These are phyloP conservation scores for Penicillium freii DNA, from an alignment of 2,329 filamentous ascomycete genomes.

Conservation along the genomic window DNA sequence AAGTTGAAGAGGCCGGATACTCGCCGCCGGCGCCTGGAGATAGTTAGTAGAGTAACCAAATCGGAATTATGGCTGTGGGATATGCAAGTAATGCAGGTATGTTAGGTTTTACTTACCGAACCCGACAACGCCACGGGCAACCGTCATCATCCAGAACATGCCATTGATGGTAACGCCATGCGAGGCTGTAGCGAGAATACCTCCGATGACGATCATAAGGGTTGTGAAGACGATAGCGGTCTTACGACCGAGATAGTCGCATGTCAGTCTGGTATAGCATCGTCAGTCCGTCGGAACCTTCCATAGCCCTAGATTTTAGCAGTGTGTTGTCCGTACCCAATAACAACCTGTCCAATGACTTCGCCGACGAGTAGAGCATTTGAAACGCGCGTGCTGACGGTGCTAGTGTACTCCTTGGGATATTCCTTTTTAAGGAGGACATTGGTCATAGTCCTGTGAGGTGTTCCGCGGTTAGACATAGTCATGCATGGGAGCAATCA, in stretches of 20 bases:
- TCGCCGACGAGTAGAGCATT: slow-evolving; percentile 32
- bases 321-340: slow-evolving; percentile 20
- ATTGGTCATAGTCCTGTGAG: slow-evolving; percentile 30
- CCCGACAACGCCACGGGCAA: slow-evolving; percentile 50
- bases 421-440: slow-evolving; percentile 30
- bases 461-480: neutral
- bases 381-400: slow-evolving; percentile 31
- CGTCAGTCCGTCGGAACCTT: neutral
- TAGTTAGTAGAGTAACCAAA: neutral
- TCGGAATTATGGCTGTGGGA: neutral
- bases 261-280: slow-evolving; percentile 32
- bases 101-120: slow-evolving; percentile 35
- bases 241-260: slow-evolving; percentile 49
- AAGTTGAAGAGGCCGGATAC: slow-evolving; percentile 50
- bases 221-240: slow-evolving; percentile 49
- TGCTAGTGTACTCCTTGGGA: slow-evolving; percentile 25
- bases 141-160: slow-evolving; percentile 56
- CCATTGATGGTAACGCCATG: slow-evolving; percentile 47
- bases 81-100: neutral
- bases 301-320: neutral
- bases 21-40: slow-evolving; percentile 42
- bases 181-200: slow-evolving; percentile 47
- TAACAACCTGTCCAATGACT: slow-evolving; percentile 27
- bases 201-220: slow-evolving; percentile 47
- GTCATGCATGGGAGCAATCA: neutral